These are phyloP conservation scores for Botrytis sinoallii DNA, from an alignment of 2,329 filamentous ascomycete genomes.

Conservation along the genomic window DNA sequence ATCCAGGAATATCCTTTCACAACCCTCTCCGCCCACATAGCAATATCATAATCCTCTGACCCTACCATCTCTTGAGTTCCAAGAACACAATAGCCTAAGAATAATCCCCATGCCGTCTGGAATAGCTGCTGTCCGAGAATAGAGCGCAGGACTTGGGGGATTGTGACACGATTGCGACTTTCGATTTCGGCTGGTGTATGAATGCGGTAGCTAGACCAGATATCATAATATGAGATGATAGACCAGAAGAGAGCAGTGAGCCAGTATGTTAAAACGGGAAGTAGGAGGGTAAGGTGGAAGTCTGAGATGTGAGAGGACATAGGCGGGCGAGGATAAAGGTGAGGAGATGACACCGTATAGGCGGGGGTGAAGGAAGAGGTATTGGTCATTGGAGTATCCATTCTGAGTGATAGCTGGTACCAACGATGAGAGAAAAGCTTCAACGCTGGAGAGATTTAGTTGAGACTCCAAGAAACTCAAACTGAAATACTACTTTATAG, in stretches of 20 bases:
- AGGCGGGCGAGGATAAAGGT: slow-evolving; percentile 57
- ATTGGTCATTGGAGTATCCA: neutral
- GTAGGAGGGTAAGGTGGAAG: slow-evolving; percentile 63
- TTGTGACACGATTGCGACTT: slow-evolving; percentile 79
- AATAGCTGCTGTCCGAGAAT: neutral
- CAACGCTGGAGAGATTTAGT: neutral
- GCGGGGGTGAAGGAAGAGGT: slow-evolving; percentile 25
- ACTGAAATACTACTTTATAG: neutral
- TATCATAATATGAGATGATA: slow-evolving; percentile 4
- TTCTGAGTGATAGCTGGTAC: neutral
- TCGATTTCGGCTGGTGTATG: slow-evolving; percentile 88
- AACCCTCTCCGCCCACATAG: neutral
- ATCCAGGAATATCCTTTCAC: neutral
- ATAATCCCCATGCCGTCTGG: neutral
- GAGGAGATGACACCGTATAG: slow-evolving; percentile 55
- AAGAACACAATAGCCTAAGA: neutral
- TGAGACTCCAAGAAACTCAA: neutral
- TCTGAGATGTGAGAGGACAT: slow-evolving; percentile 75
- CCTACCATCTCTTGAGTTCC: slow-evolving; percentile 12
- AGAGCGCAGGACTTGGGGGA: slow-evolving; percentile 57
- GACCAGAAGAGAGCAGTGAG: neutral
- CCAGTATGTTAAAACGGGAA: slow-evolving; percentile 10
- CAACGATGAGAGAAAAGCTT: neutral
- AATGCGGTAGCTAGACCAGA: slow-evolving; percentile 10
- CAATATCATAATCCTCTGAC: slow-evolving; percentile 9